Base-by-base conservation (phyloP, 768 basidiomycete species). In the Neoboletus subvelutipes region DNA sequence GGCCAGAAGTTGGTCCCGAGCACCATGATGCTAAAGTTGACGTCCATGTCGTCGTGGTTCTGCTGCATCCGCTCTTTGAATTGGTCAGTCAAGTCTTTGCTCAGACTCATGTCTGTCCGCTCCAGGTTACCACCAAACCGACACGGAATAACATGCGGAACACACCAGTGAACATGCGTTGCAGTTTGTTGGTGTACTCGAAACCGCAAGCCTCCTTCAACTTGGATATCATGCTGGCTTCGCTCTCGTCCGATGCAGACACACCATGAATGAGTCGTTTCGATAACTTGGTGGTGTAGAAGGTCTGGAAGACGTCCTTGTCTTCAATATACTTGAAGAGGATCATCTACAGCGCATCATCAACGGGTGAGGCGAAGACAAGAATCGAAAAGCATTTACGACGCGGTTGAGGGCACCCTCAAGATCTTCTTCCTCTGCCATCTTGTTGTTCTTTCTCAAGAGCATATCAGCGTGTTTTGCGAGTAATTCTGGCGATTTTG, bases 261-360 rank as follows among this genome's bases (percentile, higher is more conserved):
- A 90, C 85, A 13, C 85, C 85, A 63, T 92, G 87, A 63, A 99
- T 93, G 26, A 99, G 85, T 58, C 96, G 93, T 70, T 91, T 92
- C 36, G 92, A 92, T 24, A 98, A 75, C 72, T 92, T 95, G 60
- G 92, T 96, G 17, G 89, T 90, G 76, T 99, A 98, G 80, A 96
- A 98, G 18, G 90, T 90, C 69, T 96, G 94, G 85, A 98, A 99
- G 13, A 98, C 92, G 63, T 99, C 96, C 78, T 97, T 97, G 79
- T 98, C 95, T 70, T 95, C 93, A 65, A 98, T 89, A 74, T 97
- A 98, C 71, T 94, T 94, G 89, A 99, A 97, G 48, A 98, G 77
- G 15, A 92, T 81, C 94, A 98, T 97, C 96, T 98, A 67, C 2
- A 60, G 37, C 15, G 28, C 37, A 49, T 52, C 56, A 31, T 70